These are phyloP conservation scores for Lophium mytilinum DNA, from an alignment of 495 filamentous ascomycete genomes.

Conservation along the genomic window DNA sequence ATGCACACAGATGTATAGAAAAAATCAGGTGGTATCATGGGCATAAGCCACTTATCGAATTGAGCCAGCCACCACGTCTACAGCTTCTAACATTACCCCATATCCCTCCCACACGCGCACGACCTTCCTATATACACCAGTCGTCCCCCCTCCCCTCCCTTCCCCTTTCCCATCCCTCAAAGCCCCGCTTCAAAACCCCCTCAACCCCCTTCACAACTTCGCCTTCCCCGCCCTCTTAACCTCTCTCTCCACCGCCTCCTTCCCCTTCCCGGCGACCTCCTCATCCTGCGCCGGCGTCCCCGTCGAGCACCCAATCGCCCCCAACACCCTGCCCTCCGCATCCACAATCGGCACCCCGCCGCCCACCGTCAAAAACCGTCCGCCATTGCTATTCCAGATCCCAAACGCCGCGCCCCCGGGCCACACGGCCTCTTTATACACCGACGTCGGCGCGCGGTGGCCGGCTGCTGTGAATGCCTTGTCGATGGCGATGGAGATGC, in stretches of 20 bases:
- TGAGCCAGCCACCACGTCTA: no score
- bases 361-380: conserved; percentile 32
- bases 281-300: conserved; percentile 34
- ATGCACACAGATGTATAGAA: no score
- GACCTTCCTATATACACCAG: no score
- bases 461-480: conserved; percentile 38
- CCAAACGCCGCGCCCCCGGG: conserved; percentile 34
- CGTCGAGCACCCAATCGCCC: conserved; percentile 33
- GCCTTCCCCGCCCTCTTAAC: conserved; percentile 21
- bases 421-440: conserved; percentile 31
- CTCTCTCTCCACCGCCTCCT: conserved; percentile 28
- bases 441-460: conserved; percentile 31
- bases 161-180: no score
- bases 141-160: no score
- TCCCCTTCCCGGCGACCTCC: conserved; percentile 30
- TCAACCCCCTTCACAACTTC: conserved; percentile 24
- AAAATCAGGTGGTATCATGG: no score
- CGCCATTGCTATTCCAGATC: conserved; percentile 33
- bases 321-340: conserved; percentile 27
- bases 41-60: no score
- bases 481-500: conserved; percentile 35
- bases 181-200: no score
- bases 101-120: no score
- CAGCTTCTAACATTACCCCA: no score
- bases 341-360: conserved; percentile 32